phyloP scores from a whole-genome alignment of 2,329 filamentous ascomycete genomes.

The Spiromastix sp. region DNA sequence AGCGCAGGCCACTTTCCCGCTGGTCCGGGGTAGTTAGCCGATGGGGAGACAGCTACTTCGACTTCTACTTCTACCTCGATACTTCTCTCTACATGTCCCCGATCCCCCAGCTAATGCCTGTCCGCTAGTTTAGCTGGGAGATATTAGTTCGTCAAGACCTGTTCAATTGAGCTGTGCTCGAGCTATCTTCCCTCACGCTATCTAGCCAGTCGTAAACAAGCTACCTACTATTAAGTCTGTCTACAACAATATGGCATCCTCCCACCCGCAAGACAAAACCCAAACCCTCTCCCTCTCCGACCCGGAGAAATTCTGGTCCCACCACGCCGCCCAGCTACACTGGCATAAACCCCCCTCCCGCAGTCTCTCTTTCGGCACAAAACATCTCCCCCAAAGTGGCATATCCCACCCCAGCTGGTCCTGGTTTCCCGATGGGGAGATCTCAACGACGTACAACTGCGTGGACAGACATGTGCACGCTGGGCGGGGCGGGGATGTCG shows the following conservation, averaged over 20 bases:
- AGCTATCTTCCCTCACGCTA: too few relatives aligned
- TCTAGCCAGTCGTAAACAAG: too few relatives aligned
- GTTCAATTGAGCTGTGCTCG: too few relatives aligned
- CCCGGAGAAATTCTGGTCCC: conserved; percentile 64
- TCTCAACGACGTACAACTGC: conserved; percentile 88
- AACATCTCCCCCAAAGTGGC: conserved; percentile 49
- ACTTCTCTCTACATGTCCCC: too few relatives aligned
- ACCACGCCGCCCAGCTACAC: conserved; percentile 62
- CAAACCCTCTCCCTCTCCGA: conserved; percentile 51
- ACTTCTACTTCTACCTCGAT: too few relatives aligned
- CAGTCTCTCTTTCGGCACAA: conserved; percentile 50
- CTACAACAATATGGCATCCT: conserved; percentile 16
- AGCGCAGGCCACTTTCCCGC: too few relatives aligned
- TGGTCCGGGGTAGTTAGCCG: too few relatives aligned
- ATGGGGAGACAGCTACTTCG: too few relatives aligned
- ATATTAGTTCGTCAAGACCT: too few relatives aligned
- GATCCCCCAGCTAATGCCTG: too few relatives aligned
- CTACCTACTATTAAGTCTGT: too few relatives aligned
- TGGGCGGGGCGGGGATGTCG: conserved; percentile 62
- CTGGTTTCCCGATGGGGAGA: conserved; percentile 83
- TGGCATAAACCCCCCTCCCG: conserved; percentile 69
- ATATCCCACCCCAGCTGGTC: conserved; percentile 66
- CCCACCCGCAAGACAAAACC: conserved; percentile 39
- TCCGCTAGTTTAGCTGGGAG: too few relatives aligned
- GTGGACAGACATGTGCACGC: conserved; percentile 77